Evolutionary conservation across 129 eudicot species (phyloP), one percentile per base, ranked within the genome.

Genomic region (Lonicera japonica): DNA sequence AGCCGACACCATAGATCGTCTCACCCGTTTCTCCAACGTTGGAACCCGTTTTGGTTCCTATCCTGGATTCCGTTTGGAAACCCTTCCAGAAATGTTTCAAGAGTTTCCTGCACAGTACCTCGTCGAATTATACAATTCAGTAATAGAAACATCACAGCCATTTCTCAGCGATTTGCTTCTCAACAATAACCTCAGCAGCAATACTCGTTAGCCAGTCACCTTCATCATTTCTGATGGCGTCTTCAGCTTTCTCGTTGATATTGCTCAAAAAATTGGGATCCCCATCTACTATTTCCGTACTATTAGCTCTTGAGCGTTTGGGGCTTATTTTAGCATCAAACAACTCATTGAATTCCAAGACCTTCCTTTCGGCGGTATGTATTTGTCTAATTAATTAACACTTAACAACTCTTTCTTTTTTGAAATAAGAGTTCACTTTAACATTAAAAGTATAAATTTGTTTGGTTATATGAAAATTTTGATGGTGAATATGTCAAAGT

Each of bases 141-240:
- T 86, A 0, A 61, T 67, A 63, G 21, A 25, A 17, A 69, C 50
- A n/a, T 61, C 61, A 15, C 74, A 72, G 19, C 77, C 77, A 38
- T 61, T 79, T 14, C 39, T 86, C 23, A 73, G 54, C 47, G 77
- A 82, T 13, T 24, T 85, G 50, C 41, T 86, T 60, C 62, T 69
- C 25, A 65, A 70, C 21, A 63, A 76, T 21, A 29, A 54, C 40
- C 61, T 78, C 3, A 62, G 60, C 40, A 61, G 53, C 1, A 71
- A 56, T 34, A 23, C 63, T 3, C 46, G 68, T n/a, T n/a, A 62
- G 19, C 70, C 83, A 4, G 71, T 79, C 24, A 65, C 71, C 1
- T 82, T 80, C 54, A 45, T 88, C 2, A 75, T 88, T 19, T 73
- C 82, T 1, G 94, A 85, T 70, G 96, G 96, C 29, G 54, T 70